Conservation (phyloP, 805 yeast species). For the Metschnikowia koreensis region DNA sequence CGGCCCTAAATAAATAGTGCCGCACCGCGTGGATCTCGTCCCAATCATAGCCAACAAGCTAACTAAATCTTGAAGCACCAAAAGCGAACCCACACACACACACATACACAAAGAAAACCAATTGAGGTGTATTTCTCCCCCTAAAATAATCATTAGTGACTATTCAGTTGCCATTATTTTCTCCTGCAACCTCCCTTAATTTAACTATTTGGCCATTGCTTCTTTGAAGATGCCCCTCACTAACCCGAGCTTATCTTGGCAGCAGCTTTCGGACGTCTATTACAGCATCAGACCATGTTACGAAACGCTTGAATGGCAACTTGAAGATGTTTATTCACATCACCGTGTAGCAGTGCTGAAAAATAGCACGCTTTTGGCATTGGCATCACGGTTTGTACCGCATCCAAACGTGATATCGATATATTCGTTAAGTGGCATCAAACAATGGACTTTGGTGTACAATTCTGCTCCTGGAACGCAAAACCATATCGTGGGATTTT, state of each 20-base stretch:
- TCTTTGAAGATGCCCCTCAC: constrained; percentile 9
- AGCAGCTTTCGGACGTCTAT: constrained; percentile 66
- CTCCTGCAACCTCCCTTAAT: neutral
- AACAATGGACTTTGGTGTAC: constrained; percentile 35
- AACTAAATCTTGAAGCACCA: too few relatives aligned
- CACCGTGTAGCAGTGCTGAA: constrained; percentile 50
- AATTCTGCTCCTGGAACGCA: constrained; percentile 38
- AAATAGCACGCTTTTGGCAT: constrained; percentile 55
- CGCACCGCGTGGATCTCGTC: neutral
- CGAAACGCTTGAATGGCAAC: constrained; percentile 49
- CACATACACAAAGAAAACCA: too few relatives aligned
- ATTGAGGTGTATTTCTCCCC: too few relatives aligned
- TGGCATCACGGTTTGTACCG: constrained; percentile 37
- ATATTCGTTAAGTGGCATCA: constrained; percentile 35
- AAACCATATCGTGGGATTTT: constrained; percentile 53
- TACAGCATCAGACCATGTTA: constrained; percentile 63
- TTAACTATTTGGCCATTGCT: neutral
- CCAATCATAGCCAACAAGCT: too few relatives aligned
- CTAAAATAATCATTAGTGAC: too few relatives aligned
- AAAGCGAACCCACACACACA: too few relatives aligned
- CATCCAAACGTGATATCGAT: constrained; percentile 39
- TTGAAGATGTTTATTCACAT: constrained; percentile 35
- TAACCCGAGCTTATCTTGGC: constrained; percentile 66
- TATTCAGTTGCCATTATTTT: too few relatives aligned
- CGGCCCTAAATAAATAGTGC: neutral